These are phyloP conservation scores for Epichloe uncinata DNA, from an alignment of 2,329 filamentous ascomycete genomes.

Conservation along the genomic window DNA sequence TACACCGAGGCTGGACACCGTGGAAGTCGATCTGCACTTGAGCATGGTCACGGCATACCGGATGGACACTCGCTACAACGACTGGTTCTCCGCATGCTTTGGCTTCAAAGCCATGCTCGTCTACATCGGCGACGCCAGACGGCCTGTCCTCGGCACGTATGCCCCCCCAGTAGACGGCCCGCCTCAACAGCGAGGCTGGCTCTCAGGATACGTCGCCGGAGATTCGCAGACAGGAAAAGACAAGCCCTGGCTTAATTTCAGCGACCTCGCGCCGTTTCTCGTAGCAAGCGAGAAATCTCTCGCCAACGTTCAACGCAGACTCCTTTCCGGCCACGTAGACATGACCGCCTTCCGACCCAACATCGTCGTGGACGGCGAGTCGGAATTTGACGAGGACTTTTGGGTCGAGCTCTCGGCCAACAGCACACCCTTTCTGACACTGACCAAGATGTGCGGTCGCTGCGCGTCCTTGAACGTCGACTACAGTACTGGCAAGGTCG, in stretches of 20 bases:
- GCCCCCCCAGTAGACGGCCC: conserved; percentile 17
- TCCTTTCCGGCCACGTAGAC: conserved; percentile 40
- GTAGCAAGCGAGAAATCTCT: conserved; percentile 58
- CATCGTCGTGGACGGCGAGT: conserved; percentile 50
- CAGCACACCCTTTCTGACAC: conserved; percentile 27
- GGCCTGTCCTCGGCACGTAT: conserved; percentile 47
- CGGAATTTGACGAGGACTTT: conserved; percentile 56
- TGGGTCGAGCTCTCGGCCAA: conserved; percentile 48
- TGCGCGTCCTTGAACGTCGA: conserved; percentile 61
- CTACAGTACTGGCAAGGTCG: conserved; percentile 48
- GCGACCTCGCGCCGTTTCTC: conserved; percentile 63
- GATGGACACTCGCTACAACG: conserved; percentile 46
- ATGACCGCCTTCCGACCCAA: conserved; percentile 62
- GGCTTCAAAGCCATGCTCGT: conserved; percentile 48
- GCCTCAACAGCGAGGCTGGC: conserved; percentile 20
- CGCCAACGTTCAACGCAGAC: conserved; percentile 45
- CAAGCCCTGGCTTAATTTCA: conserved; percentile 49
- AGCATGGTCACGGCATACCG: conserved; percentile 46
- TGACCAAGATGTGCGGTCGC: conserved; percentile 58
- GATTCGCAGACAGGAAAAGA: conserved; percentile 12
- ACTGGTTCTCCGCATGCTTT: conserved; percentile 56
- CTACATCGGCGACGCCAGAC: conserved; percentile 49
- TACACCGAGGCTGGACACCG: conserved; percentile 26
- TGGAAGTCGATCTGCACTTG: conserved; percentile 45
- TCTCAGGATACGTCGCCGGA: conserved; percentile 20